A percentile compares a stretch with the other conserved stretches of the same genome.
These are phyloP conservation scores for Plectosphaerella sp. DNA, from an alignment of 2,329 filamentous ascomycete genomes.

Conservation along the genomic window DNA sequence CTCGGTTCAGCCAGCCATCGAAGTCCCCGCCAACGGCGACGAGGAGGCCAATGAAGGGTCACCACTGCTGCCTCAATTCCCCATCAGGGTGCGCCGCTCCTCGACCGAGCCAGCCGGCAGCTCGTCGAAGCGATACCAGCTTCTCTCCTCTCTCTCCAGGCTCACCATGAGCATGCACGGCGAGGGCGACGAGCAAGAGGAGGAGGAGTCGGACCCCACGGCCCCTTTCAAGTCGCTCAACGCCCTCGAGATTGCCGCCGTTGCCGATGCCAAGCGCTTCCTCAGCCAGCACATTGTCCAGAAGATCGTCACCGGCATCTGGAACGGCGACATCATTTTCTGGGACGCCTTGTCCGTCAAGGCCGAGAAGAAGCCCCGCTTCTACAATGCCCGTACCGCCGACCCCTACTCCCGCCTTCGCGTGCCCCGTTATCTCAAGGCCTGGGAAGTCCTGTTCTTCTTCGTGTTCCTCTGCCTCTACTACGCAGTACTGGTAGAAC, in stretches of 20 bases:
- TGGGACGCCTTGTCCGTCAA: slow-evolving; percentile 75
- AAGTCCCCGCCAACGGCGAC: slow-evolving; percentile 18
- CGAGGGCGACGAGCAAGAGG: slow-evolving; percentile 25
- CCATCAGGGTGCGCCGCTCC: slow-evolving; percentile 13
- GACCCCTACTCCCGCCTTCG: slow-evolving; percentile 72
- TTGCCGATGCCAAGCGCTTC: slow-evolving; percentile 80
- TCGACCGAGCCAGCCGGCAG: slow-evolving; percentile 28
- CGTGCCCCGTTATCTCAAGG: slow-evolving; percentile 80
- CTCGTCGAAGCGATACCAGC: slow-evolving; percentile 38
- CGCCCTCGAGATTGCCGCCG: slow-evolving; percentile 79
- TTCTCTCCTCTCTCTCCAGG: slow-evolving; percentile 50
- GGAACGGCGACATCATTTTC: slow-evolving; percentile 82
- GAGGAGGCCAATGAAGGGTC: slow-evolving; percentile 45
- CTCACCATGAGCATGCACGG: slow-evolving; percentile 45
- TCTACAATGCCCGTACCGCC: slow-evolving; percentile 63
- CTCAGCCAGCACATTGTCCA: slow-evolving; percentile 77
- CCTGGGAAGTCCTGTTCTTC: slow-evolving; percentile 81
- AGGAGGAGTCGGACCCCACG: slow-evolving; percentile 57
- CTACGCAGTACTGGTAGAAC: slow-evolving; percentile 77
- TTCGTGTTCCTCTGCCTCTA: slow-evolving; percentile 72
- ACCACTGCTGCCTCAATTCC: slow-evolving; percentile 34
- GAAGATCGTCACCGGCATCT: slow-evolving; percentile 78
- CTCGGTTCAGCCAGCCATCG: slow-evolving; percentile 8
- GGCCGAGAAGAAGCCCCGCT: slow-evolving; percentile 69
- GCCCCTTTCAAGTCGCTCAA: slow-evolving; percentile 75